A percentile compares a stretch with the other conserved stretches of the same genome.
Evolutionary conservation across 2,329 filamentous ascomycete genomes (phyloP).

Genomic region (Amphichorda felina): DNA sequence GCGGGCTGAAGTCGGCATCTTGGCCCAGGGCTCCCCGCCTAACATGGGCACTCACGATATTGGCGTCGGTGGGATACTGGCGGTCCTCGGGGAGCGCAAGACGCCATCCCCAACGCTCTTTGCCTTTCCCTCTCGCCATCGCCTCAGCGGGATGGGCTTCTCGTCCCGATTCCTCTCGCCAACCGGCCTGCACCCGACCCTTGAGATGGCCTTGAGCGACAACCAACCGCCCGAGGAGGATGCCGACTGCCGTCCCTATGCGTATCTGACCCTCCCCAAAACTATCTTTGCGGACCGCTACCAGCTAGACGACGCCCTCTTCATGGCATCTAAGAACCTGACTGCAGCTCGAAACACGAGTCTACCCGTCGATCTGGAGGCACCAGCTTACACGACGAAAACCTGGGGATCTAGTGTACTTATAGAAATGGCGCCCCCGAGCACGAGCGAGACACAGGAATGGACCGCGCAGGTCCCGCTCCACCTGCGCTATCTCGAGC

Average conservation of each 20-base stretch:
- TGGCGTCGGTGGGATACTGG: constrained; percentile 65
- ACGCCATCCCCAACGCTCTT: constrained; percentile 67
- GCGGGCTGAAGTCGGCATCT: constrained; percentile 69
- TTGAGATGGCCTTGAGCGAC: constrained; percentile 54
- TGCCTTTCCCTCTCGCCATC: constrained; percentile 70
- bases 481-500: constrained; percentile 72
- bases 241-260: constrained; percentile 59
- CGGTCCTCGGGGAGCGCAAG: constrained; percentile 60
- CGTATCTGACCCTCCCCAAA: constrained; percentile 74
- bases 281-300: constrained; percentile 79
- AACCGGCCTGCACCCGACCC: constrained; percentile 71
- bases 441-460: constrained; percentile 17
- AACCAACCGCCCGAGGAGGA: constrained; percentile 32
- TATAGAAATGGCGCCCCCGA: constrained; percentile 57
- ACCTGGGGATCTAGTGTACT: constrained; percentile 73
- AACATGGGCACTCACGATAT: constrained; percentile 59
- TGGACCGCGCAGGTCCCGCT: constrained; percentile 67
- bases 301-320: constrained; percentile 65
- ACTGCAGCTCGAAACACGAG: constrained; percentile 54
- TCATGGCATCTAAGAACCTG: constrained; percentile 72
- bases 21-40: constrained; percentile 51
- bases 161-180: constrained; percentile 53
- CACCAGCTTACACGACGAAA: constrained; percentile 66
- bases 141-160: constrained; percentile 42
- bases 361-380: constrained; percentile 79